A percentile compares a stretch with the other conserved stretches of the same genome.
Evolutionary conservation across 148 eudicot genomes (phyloP).

Genomic region (Vaccinium vitisidaea): DNA sequence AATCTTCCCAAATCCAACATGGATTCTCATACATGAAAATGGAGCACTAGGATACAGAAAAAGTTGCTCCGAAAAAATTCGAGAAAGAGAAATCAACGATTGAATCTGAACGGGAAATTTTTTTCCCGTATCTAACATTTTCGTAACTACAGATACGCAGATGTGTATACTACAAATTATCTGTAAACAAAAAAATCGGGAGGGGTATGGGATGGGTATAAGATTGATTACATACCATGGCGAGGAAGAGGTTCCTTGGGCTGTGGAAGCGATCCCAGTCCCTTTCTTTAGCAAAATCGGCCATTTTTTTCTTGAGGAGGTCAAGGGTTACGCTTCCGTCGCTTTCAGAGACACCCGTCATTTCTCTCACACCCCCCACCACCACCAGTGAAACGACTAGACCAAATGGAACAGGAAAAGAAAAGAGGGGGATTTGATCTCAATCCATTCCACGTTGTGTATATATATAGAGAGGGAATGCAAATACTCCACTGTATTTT

Average conservation of each 20-base stretch:
- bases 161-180: no score
- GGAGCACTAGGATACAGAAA: no score
- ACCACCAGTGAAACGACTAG: conserved; percentile 1
- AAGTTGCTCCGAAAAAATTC: no score
- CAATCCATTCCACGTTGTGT: not conserved
- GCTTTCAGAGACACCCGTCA: conserved; percentile 33
- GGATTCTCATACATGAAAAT: not conserved
- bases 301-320: conserved; percentile 53
- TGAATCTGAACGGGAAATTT: no score
- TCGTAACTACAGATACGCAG: no score
- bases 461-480: not conserved
- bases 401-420: not conserved
- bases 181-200: no score
- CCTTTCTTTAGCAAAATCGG: conserved; percentile 63
- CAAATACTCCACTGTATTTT: not conserved
- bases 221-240: conserved; percentile 45
- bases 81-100: no score
- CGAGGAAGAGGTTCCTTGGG: conserved; percentile 83
- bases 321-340: conserved; percentile 55
- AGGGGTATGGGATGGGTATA: not conserved
- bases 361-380: conserved; percentile 12
- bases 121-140: no score
- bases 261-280: conserved; percentile 73
- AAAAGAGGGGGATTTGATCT: not conserved
- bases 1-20: not conserved